phyloP scores from a whole-genome alignment of 306 rosid genomes.

The Hippophae rhamnoides region DNA sequence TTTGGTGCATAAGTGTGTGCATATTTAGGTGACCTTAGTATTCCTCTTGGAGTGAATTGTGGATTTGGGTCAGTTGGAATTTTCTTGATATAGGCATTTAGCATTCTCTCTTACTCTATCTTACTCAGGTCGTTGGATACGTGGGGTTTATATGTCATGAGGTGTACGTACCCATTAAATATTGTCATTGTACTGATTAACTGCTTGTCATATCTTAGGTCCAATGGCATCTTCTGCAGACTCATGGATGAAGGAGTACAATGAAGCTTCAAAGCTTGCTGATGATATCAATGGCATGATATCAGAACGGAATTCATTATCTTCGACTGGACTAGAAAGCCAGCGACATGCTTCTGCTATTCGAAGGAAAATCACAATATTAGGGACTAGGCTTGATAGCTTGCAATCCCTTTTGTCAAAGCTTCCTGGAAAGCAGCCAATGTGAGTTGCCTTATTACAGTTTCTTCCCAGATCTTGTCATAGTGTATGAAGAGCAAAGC shows the following conservation, averaged over 20 bases:
- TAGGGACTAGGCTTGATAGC: conserved; percentile 94
- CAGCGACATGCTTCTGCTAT: conserved; percentile 91
- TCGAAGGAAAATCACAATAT: conserved; percentile 89
- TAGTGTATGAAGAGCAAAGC: not conserved
- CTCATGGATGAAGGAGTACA: conserved; percentile 93
- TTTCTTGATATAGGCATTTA: too few relatives aligned
- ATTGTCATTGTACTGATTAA: not conserved
- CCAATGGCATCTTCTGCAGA: conserved; percentile 82
- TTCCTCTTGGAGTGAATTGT: too few relatives aligned
- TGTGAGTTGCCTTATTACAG: conserved; percentile 42
- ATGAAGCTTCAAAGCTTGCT: conserved; percentile 75
- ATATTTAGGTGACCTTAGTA: too few relatives aligned
- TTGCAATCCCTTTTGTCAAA: conserved; percentile 64
- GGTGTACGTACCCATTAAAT: not conserved
- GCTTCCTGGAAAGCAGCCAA: conserved; percentile 79
- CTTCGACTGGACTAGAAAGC: conserved; percentile 75
- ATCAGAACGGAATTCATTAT: conserved; percentile 55
- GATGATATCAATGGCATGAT: conserved; percentile 90
- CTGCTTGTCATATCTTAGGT: conserved; percentile 25
- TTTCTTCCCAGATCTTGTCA: too few relatives aligned
- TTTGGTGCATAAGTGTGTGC: too few relatives aligned
- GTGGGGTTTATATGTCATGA: not conserved
- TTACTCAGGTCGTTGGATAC: too few relatives aligned
- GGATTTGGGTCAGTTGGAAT: too few relatives aligned
- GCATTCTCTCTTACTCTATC: too few relatives aligned